Evolutionary conservation across 2,329 filamentous ascomycete species (phyloP), one percentile per base, ranked within the genome.

Genomic region (Cytospora schulzeri): DNA sequence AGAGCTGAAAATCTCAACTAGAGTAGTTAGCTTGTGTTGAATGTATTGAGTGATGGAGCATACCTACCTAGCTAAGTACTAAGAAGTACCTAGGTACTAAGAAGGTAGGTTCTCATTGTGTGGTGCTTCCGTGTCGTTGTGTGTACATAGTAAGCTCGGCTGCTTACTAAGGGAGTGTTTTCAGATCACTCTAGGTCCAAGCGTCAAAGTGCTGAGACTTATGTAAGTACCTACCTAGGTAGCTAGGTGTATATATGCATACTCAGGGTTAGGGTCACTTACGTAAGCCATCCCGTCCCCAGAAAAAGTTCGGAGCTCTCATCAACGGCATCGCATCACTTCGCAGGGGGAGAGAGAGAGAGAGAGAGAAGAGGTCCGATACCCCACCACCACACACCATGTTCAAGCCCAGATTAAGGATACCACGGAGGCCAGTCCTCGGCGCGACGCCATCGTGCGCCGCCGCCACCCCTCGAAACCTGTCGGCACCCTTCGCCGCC

Each of bases 361-460:
- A 33, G 54, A 56, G 55, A 41, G 38, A n/a, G 19, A 41, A 41
- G 38, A 41, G 38, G 17, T 41, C 56, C 35, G 45, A 58, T n/a
- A 35, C 57, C 63, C 31, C 58, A 24, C 56, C n/a, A 28, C 58
- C 60, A n/a, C 65, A 69, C n/a, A 79, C 70, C 67, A 83, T 87
- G 84, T 74, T 87, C 70, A 81, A 82, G 70, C 77, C 83, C 62
- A 78, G 81, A 77, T 77, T 85, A 81, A 80, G 83, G 72, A 78
- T 81, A 78, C 81, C 82, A 66, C 77, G 79, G 69, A 73, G 64
- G 58, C 38, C 54, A 41, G 41, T 54, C 35, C 56, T 63, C 45
- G 74, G 73, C 71, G 31, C 54, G 38, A 58, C 54, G 55, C 62
- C 63, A 29, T 50, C 48, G 54, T 19, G 26, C 7, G 33, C 62